phyloP scores from a whole-genome alignment of 306 rosid genomes.

The Fragaria ananassa region DNA sequence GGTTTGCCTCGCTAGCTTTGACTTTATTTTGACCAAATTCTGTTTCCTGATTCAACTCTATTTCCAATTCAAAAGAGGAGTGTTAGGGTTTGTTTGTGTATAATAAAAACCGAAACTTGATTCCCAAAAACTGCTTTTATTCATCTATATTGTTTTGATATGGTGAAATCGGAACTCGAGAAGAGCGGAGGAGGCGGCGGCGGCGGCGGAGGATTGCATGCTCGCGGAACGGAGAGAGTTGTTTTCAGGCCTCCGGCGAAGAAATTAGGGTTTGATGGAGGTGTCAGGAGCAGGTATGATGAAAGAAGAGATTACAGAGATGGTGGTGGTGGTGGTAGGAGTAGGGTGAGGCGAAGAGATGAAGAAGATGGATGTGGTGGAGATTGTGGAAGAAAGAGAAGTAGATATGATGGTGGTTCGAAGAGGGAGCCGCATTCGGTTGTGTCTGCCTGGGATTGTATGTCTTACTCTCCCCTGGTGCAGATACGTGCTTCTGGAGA shows the following conservation, averaged over 20 bases:
- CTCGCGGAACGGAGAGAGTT: conserved; percentile 69
- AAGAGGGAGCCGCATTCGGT: conserved; percentile 26
- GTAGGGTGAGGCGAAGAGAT: conserved; percentile 20
- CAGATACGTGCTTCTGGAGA: conserved; percentile 76
- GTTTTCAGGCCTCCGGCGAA: conserved; percentile 55
- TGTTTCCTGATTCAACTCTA: neutral
- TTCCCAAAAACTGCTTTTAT: neutral
- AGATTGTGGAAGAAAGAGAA: conserved; percentile 45
- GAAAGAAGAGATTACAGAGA: conserved; percentile 49
- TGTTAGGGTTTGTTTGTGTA: neutral
- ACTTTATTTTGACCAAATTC: neutral
- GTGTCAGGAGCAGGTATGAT: neutral
- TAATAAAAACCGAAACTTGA: neutral
- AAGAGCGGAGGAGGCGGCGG: conserved; percentile 11
- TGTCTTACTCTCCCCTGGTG: conserved; percentile 66
- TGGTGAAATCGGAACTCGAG: conserved; percentile 48
- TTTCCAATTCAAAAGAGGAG: neutral
- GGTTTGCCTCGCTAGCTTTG: neutral
- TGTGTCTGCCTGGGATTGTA: conserved; percentile 81
- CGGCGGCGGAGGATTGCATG: conserved; percentile 47
- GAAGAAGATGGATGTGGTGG: conserved; percentile 43
- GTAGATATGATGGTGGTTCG: conserved; percentile 55
- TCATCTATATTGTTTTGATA: neutral
- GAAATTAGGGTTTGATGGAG: conserved; percentile 63
- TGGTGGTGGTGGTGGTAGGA: conserved; percentile 21